Base-by-base conservation (phyloP, 2,329 filamentous ascomycete species). In the Myriosclerotinia duriaeana region DNA sequence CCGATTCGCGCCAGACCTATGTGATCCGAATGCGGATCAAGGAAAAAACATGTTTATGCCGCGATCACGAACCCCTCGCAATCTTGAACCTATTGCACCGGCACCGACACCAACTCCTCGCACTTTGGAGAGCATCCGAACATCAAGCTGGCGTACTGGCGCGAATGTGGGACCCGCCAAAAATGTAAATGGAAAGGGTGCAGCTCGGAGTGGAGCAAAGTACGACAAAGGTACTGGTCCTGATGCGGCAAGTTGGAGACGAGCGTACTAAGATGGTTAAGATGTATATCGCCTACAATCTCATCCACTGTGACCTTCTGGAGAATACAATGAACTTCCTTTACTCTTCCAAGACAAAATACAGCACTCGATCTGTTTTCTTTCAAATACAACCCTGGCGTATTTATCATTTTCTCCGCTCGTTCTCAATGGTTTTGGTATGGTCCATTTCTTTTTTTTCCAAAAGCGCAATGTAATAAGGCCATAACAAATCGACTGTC, bases 1-100 rank as follows among this genome's bases (percentile, higher is more conserved):
- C 4, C 44, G 42, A 42, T 69, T 66, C 52, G 64, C 46, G 8
- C 38, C 59, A 15, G 68, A 70, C 30, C 62, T 53, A 8, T 70
- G 67, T 52, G 66, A 69, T 64, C 60, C 66, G 6, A 46, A 42
- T 8, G n/a, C 61, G 8, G 30, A 36, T 12, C 50, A 53, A 34
- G 59, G 22, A 20, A 53, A 26, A 22, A 59, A 63, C 40, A 42
- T 66, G 56, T 65, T 60, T 7, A 38, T 60, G 56, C 20, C 44
- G n/a, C 42, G 56, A 17, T 15, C 42, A 36, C 42, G 56, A 5
- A 22, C 30, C 17, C 30, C 30, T 54, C 53, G 17, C n/a, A n/a
- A 36, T 38, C 17, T 17, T 12, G 20, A 36, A 22, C 17, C 44
- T 8, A 3, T 11, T 20, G n/a, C 56, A 17, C 30, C 42, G 6